Base-by-base conservation (phyloP, 2,329 filamentous ascomycete genomes). In the Pezicula rhizophila region DNA sequence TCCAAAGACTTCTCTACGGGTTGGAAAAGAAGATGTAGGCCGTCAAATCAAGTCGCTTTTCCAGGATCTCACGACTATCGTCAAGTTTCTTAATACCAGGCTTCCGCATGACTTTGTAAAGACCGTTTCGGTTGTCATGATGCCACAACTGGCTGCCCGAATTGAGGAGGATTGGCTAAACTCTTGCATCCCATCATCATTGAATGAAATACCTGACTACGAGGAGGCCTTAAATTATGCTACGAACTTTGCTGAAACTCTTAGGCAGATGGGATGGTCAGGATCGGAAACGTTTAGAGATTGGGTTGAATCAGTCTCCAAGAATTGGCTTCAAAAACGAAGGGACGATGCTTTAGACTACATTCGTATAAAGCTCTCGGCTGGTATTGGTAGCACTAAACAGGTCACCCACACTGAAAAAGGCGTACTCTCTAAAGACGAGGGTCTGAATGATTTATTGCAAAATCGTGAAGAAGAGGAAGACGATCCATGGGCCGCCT, bases 261-360 rank as follows among this genome's bases (percentile, higher is more conserved):
- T 97, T 7, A 74, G 80, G 33, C 67, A 71, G 7, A 71, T 84
- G 15, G 76, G 78, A 0, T 92, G 88, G 76, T 73, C 76, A 14
- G 76, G 76, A 4, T 72, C 79, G 42, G 71, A 76, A 12, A 79
- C 84, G 28, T 69, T 99, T 34, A 75, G 79, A 40, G 81, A 88
- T 20, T 99, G 93, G 92, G 83, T 89, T 0, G 79, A 84, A 37
- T 83, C 85, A 52, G 86, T 89, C 1, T 87, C 90, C 0, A 81
- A 82, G 49, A 83, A 89, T 23, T 99, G 93, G 93, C 76, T 97
- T 12, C 80, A 80, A 2, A 92, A 89, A 64, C 85, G 90, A 56
- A 82, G 87, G 60, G 90, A 95, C 60, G 82, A 78, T 31, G 84
- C 89, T 0, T 75, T 99, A 20, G 85, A 91, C 52, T 77, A 79